These are phyloP conservation scores for Elsinoe australis DNA, from an alignment of 2,329 filamentous ascomycete genomes.

Conservation along the genomic window DNA sequence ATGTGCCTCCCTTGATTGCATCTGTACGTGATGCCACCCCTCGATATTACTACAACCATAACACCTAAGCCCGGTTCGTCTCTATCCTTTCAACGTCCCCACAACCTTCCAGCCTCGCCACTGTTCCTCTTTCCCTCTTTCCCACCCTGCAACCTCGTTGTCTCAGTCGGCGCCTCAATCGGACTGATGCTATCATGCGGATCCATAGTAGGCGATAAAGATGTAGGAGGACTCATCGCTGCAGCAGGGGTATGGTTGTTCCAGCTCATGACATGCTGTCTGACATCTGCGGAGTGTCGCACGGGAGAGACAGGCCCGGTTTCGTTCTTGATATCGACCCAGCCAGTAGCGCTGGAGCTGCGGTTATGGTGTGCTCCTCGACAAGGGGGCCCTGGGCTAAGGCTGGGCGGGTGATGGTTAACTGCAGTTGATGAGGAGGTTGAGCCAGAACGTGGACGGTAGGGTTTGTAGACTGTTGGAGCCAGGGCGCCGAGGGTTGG, in stretches of 20 bases:
- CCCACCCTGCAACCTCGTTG: background rate
- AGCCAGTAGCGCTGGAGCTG: constrained; percentile 6
- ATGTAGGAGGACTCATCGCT: background rate
- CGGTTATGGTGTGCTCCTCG: background rate
- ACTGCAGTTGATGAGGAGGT: background rate
- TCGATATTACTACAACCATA: too few relatives aligned
- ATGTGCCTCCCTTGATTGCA: too few relatives aligned
- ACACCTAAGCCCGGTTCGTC: too few relatives aligned
- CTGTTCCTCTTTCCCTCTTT: background rate
- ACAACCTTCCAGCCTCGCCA: background rate
- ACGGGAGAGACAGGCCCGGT: background rate
- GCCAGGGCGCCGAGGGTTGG: background rate
- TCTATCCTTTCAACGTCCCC: background rate
- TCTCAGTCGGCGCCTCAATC: constrained; percentile 4
- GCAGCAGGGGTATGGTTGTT: constrained; percentile 11
- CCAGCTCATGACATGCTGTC: constrained; percentile 15
- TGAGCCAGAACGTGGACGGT: background rate
- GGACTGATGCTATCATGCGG: background rate
- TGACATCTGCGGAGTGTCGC: background rate
- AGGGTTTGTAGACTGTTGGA: constrained; percentile 16
- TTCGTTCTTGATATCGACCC: constrained; percentile 14
- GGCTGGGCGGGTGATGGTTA: constrained; percentile 2
- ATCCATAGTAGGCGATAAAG: constrained; percentile 1
- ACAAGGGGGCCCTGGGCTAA: constrained; percentile 6
- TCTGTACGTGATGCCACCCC: too few relatives aligned